Evolutionary conservation across 192 early-diverging fungal species (phyloP).

Genomic region (Entomortierella lignicola): DNA sequence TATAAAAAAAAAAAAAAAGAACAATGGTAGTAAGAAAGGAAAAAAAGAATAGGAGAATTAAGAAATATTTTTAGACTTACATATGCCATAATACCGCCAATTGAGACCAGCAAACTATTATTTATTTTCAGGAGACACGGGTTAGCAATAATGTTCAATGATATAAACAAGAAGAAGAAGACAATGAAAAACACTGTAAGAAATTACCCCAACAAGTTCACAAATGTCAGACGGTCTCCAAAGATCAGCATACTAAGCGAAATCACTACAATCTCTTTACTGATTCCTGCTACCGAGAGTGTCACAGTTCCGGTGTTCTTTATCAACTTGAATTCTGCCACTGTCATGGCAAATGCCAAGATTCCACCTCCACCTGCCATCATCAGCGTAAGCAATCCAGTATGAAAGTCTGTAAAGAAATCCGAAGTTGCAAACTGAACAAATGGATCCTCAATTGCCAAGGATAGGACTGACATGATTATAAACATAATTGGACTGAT

Average conservation of each 20-base stretch:
- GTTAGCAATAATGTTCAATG: neutral
- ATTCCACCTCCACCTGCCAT: slow-evolving; percentile 80
- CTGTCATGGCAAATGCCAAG: slow-evolving; percentile 84
- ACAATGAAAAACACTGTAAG: slow-evolving; percentile 50
- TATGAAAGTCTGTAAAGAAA: slow-evolving; percentile 64
- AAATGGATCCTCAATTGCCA: slow-evolving; percentile 70
- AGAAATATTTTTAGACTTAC: slow-evolving; percentile 12
- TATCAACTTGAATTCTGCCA: slow-evolving; percentile 83
- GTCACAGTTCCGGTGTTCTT: slow-evolving; percentile 82
- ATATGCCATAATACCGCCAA: slow-evolving; percentile 69
- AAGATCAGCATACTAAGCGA: slow-evolving; percentile 75
- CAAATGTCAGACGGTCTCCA: slow-evolving; percentile 74
- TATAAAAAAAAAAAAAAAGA: slow-evolving; percentile 4
- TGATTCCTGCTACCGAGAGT: slow-evolving; percentile 84
- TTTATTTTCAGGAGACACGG: neutral
- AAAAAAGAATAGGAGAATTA: neutral
- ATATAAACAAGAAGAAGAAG: neutral
- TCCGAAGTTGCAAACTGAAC: slow-evolving; percentile 56
- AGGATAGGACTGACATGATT: slow-evolving; percentile 66
- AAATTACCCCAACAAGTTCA: slow-evolving; percentile 73
- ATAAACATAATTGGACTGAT: slow-evolving; percentile 83
- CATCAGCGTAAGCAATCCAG: slow-evolving; percentile 62
- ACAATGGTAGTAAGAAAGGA: neutral
- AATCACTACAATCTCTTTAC: slow-evolving; percentile 85
- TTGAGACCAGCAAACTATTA: slow-evolving; percentile 63